Evolutionary conservation across 768 basidiomycete species (phyloP).

Genomic region (Psilocybe sp.): DNA sequence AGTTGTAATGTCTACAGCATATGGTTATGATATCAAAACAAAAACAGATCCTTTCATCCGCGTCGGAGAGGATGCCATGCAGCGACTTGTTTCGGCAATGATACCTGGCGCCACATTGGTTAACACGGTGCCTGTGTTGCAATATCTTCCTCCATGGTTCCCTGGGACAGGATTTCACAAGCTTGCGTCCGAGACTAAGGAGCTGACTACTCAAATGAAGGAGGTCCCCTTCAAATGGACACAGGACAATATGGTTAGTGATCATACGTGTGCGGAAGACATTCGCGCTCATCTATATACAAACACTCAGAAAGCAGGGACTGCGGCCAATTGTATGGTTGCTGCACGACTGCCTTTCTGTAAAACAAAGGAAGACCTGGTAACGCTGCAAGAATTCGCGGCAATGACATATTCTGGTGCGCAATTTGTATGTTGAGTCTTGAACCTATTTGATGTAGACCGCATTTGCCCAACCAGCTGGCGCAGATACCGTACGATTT

Average conservation of each 20-base stretch:
- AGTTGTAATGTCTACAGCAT: conserved; percentile 13
- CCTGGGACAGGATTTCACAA: conserved; percentile 7
- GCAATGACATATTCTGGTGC: too few species aligned
- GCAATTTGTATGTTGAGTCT: too few species aligned
- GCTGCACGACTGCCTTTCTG: too few species aligned
- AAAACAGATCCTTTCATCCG: conserved; percentile 11
- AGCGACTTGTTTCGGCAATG: neutral
- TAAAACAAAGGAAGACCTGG: too few species aligned
- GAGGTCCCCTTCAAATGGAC: conserved; percentile 9
- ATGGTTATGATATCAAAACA: conserved; percentile 15
- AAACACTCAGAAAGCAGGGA: neutral
- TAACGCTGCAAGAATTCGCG: too few species aligned
- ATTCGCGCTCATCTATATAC: neutral
- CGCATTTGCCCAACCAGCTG: too few species aligned
- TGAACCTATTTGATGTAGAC: too few species aligned
- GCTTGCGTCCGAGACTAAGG: neutral
- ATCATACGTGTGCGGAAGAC: neutral
- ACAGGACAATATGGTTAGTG: conserved; percentile 8
- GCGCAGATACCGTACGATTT: neutral
- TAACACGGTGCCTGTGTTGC: conserved; percentile 12
- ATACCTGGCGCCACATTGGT: conserved; percentile 5
- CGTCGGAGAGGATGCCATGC: conserved; percentile 7
- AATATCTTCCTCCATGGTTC: conserved; percentile 14
- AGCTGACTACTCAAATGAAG: conserved; percentile 4
- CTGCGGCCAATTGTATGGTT: neutral